Evolutionary conservation across 1,139 yeast species (phyloP).

Genomic region (Taiozyma sp.): DNA sequence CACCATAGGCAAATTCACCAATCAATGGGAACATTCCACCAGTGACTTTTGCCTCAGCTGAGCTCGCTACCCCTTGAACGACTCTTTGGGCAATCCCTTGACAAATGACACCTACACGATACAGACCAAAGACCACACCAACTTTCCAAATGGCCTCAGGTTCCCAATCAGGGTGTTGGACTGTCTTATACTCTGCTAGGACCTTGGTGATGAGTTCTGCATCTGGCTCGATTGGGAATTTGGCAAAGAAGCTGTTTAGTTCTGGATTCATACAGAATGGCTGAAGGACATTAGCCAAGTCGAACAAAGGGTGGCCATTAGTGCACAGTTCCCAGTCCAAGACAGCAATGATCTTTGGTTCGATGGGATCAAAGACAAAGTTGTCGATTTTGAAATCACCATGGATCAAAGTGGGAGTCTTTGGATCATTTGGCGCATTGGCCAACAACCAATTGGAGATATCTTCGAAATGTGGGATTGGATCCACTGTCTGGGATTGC

Average conservation of each 20-base stretch:
- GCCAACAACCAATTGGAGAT: slow-evolving; percentile 39
- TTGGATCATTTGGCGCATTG: slow-evolving; percentile 44
- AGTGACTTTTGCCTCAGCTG: slow-evolving; percentile 45
- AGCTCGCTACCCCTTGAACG: slow-evolving; percentile 53
- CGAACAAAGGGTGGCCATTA: slow-evolving; percentile 62
- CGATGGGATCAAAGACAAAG: slow-evolving; percentile 46
- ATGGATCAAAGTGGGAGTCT: slow-evolving; percentile 45
- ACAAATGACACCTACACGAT: slow-evolving; percentile 53
- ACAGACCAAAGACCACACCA: slow-evolving; percentile 56
- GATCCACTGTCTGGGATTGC: slow-evolving; percentile 47
- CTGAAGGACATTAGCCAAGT: slow-evolving; percentile 54
- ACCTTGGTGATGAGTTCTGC: slow-evolving; percentile 14
- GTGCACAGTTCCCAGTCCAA: slow-evolving; percentile 70
- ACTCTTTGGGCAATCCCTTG: slow-evolving; percentile 67
- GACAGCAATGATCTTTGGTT: slow-evolving; percentile 48
- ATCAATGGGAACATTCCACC: slow-evolving; percentile 41
- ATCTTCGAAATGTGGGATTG: slow-evolving; percentile 44
- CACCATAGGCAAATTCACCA: slow-evolving; percentile 24
- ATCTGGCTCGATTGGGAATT: slow-evolving; percentile 15
- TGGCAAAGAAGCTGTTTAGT: slow-evolving; percentile 19
- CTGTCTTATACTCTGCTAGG: slow-evolving; percentile 11
- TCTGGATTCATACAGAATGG: slow-evolving; percentile 45
- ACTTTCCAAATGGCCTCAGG: slow-evolving; percentile 45
- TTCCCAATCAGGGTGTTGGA: slow-evolving; percentile 28
- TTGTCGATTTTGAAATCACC: slow-evolving; percentile 70